phyloP scores from a whole-genome alignment of 2,329 filamentous ascomycete species.

The Colletotrichum ledebouriae region DNA sequence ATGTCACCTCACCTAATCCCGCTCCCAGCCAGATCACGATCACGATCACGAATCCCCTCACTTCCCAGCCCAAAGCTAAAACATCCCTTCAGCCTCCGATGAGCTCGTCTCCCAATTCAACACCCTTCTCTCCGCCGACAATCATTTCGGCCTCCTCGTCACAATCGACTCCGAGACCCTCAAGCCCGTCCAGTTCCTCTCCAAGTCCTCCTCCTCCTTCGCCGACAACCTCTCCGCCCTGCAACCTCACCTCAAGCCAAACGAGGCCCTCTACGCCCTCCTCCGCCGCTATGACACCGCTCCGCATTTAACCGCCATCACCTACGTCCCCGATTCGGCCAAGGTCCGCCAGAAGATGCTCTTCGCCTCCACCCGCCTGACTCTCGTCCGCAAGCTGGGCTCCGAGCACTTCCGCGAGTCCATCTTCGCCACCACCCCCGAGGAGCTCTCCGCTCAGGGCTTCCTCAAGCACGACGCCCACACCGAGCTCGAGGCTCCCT shows the following conservation, averaged over 20 bases:
- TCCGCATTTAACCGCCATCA: slow-evolving; percentile 76
- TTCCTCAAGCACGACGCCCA: slow-evolving; percentile 82
- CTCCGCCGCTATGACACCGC: slow-evolving; percentile 74
- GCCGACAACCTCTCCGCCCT: slow-evolving; percentile 73
- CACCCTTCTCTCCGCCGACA: slow-evolving; percentile 71
- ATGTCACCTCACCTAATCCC: slow-evolving; percentile 43
- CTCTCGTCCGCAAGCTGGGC: slow-evolving; percentile 81
- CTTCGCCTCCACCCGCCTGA: slow-evolving; percentile 82
- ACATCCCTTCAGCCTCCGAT: slow-evolving; percentile 71
- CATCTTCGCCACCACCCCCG: slow-evolving; percentile 77
- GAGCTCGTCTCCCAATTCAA: slow-evolving; percentile 83
- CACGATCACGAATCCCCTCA: background rate
- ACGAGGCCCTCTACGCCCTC: slow-evolving; percentile 79
- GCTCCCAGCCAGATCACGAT: slow-evolving; percentile 5
- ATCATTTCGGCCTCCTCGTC: slow-evolving; percentile 78
- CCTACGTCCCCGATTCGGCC: slow-evolving; percentile 83
- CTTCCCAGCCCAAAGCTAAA: background rate
- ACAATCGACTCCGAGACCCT: slow-evolving; percentile 79
- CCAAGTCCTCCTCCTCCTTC: slow-evolving; percentile 71
- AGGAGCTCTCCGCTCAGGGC: slow-evolving; percentile 77
- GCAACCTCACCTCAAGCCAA: slow-evolving; percentile 72
- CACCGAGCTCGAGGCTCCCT: slow-evolving; percentile 72
- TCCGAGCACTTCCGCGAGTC: slow-evolving; percentile 83
- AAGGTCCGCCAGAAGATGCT: slow-evolving; percentile 90
- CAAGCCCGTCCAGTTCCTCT: slow-evolving; percentile 67